Evolutionary conservation across 2,329 filamentous ascomycete genomes (phyloP), one percentile per base, ranked within the genome.

Genomic region (Claviceps digitariae): DNA sequence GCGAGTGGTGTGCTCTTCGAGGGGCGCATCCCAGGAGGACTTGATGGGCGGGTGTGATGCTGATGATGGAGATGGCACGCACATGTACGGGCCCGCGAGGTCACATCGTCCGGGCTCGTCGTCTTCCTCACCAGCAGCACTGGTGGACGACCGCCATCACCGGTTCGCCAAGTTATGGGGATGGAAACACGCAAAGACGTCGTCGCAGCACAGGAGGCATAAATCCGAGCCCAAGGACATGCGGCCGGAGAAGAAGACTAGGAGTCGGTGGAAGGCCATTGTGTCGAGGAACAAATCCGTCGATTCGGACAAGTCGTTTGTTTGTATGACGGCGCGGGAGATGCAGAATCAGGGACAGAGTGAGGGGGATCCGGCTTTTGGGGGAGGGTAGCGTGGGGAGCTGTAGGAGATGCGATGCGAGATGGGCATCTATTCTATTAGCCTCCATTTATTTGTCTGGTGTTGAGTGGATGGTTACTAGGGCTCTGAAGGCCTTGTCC

Each of bases 241-340:
- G 29, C 8, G 13, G 23, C 15, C 29, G 10, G 52, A 43, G 10
- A 47, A 48, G 31, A 44, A 41, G 34, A 36, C 12, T 1, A 38
- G 25, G 45, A 34, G n/a, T 21, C 36, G 44, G 3, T 51, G 50
- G 54, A 36, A 36, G 47, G 10, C 51, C 36, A 40, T 53, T 2
- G n/a, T 45, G 23, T 31, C 21, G 23, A 43, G 43, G 7, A 49
- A 51, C 15, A 45, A 40, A 10, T 61, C 58, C 10, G 31, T 52
- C 44, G 50, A 52, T 21, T 53, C 52, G 8, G 55, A 58, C n/a
- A 47, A 49, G 17, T 61, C 59, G 7, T 60, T 58, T 36, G 57
- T 59, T 25, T 59, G 59, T 31, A 29, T 38, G 25, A 47, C 52
- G 21, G 57, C 59, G 41, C 31, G 23, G 27, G 41, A 23, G 41